Evolutionary conservation across 495 filamentous ascomycete species (phyloP).

Genomic region (Penicillium taxi): DNA sequence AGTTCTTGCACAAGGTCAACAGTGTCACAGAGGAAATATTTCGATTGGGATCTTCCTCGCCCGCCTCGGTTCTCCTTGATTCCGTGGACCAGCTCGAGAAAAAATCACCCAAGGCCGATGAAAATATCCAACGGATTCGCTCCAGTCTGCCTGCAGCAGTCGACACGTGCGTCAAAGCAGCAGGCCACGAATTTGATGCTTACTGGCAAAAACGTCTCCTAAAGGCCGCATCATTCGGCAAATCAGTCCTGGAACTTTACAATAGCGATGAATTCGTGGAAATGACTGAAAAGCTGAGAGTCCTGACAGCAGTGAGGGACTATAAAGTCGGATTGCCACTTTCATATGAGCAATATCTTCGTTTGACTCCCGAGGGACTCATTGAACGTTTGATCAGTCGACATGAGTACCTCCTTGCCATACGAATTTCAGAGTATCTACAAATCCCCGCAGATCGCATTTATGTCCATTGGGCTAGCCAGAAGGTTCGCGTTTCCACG

Average conservation of each 20-base stretch:
- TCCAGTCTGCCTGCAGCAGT: conserved; percentile 83
- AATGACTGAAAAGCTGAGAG: conserved; percentile 89
- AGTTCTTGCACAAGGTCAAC: conserved; percentile 90
- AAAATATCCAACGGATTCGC: conserved; percentile 90
- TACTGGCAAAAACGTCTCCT: conserved; percentile 93
- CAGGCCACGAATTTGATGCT: conserved; percentile 80
- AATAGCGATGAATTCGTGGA: conserved; percentile 97
- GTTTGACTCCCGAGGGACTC: conserved; percentile 79
- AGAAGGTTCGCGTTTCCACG: conserved; percentile 79
- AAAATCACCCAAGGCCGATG: conserved; percentile 92
- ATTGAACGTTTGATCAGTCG: conserved; percentile 79
- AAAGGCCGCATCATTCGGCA: conserved; percentile 92
- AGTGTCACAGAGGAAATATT: conserved; percentile 82
- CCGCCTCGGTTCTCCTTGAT: conserved; percentile 85
- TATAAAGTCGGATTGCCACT: conserved; percentile 85
- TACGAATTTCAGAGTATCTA: conserved; percentile 82
- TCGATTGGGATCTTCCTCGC: conserved; percentile 72
- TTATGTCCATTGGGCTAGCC: conserved; percentile 92
- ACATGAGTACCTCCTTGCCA: conserved; percentile 83
- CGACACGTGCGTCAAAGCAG: conserved; percentile 82
- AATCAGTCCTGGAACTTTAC: conserved; percentile 93
- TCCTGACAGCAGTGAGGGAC: conserved; percentile 84
- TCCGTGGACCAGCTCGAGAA: conserved; percentile 86
- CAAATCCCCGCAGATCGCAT: conserved; percentile 81
- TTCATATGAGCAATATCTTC: conserved; percentile 86